A percentile compares a stretch with the other conserved stretches of the same genome.
These are phyloP conservation scores for Epichloe gansuensis DNA, from an alignment of 2,329 filamentous ascomycete species.

Conservation along the genomic window DNA sequence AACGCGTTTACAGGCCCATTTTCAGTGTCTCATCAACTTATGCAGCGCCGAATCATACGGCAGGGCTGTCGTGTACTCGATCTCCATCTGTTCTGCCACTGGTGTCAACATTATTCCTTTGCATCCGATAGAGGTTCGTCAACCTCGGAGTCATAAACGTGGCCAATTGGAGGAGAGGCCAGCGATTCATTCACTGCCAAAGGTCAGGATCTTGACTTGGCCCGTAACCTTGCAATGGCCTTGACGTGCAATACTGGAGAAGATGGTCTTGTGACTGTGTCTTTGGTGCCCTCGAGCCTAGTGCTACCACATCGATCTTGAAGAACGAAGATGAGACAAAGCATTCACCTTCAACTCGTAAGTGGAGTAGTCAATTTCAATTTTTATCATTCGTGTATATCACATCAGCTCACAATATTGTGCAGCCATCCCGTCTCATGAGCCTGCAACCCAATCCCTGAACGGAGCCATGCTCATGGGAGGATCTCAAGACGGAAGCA, in stretches of 20 bases:
- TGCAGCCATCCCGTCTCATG: background rate
- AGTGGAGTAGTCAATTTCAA: background rate
- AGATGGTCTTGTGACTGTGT: conserved; percentile 21
- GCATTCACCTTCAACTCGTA: background rate
- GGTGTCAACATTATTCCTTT: conserved; percentile 18
- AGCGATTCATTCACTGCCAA: background rate
- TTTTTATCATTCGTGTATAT: background rate
- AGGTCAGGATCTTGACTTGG: conserved; percentile 9
- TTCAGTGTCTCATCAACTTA: conserved; percentile 18
- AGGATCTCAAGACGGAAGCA: background rate
- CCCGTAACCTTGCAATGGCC: conserved; percentile 13
- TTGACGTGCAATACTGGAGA: conserved; percentile 19
- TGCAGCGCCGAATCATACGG: conserved; percentile 19
- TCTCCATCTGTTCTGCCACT: conserved; percentile 15
- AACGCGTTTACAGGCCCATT: conserved; percentile 18
- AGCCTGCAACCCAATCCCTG: background rate
- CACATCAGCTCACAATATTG: background rate
- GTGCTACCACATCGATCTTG: conserved; percentile 6
- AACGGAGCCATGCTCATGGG: background rate
- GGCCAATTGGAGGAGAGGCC: conserved; percentile 3
- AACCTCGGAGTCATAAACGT: background rate
- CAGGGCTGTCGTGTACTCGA: conserved; percentile 15
- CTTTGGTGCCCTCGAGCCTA: conserved; percentile 10
- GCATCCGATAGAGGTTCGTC: conserved; percentile 18
- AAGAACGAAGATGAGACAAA: background rate